Conservation (phyloP, 2,329 filamentous ascomycete species). For the Aspergillus uvarum region DNA sequence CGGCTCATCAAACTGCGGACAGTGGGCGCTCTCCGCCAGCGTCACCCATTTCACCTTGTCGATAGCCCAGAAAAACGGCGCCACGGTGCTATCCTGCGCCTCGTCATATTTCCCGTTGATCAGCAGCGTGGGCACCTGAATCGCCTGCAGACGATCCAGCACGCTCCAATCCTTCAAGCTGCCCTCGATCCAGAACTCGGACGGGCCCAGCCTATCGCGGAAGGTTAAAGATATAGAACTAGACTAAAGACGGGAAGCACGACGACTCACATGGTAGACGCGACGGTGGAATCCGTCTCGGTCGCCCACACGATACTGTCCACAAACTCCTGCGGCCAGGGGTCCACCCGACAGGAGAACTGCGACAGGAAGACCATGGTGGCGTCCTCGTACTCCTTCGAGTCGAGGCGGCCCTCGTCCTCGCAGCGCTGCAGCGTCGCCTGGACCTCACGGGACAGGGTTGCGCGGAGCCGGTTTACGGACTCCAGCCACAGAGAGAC, state of each 20-base stretch:
- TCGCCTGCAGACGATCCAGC: not conserved
- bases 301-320: constrained; percentile 1
- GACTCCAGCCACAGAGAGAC: constrained; percentile 1
- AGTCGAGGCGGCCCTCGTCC: not conserved
- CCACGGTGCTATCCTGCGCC: constrained; percentile 2
- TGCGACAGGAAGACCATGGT: constrained; percentile 1
- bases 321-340: constrained; percentile 3
- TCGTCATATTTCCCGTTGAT: constrained; percentile 6
- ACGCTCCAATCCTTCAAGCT: constrained; percentile 2
- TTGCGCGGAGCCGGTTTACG: not conserved
- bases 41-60: constrained; percentile 4
- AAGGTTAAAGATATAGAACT: too few relatives aligned
- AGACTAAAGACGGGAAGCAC: not conserved
- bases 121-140: not conserved
- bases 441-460: not conserved
- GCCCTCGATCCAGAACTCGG: not conserved
- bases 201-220: not conserved
- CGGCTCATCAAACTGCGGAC: constrained; percentile 2
- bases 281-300: constrained; percentile 2
- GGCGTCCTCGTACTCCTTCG: constrained; percentile 1
- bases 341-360: constrained; percentile 1
- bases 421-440: constrained; percentile 1
- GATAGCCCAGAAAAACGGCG: constrained; percentile 3
- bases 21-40: not conserved
- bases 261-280: not conserved